Percentiles rank a stretch among this genome's conserved stretches.
These are phyloP conservation scores for Paramecium tetraurelia DNA, from an alignment of 73 alveolate genomes.

Conservation along the genomic window DNA sequence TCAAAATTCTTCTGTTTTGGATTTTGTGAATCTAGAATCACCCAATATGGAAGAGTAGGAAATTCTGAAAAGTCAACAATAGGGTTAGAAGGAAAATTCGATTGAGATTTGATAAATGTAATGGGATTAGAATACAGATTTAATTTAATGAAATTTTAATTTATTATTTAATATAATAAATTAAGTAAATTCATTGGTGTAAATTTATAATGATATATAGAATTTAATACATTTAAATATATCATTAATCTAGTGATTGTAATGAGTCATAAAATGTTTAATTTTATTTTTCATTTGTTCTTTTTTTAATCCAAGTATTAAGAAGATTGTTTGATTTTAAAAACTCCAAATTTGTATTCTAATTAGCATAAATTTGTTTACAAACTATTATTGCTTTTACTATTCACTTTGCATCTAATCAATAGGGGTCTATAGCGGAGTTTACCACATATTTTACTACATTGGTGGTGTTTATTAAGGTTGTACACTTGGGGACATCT, in stretches of 20 bases:
- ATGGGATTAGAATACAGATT: background rate
- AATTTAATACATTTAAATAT: background rate
- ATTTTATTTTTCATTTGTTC: background rate
- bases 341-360: background rate
- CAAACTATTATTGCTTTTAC: background rate
- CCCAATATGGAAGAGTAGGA: background rate
- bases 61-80: background rate
- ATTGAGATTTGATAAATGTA: background rate
- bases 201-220: background rate
- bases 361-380: background rate
- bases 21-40: background rate
- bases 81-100: background rate
- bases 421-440: background rate
- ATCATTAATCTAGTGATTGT: slow-evolving; percentile 6
- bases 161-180: too few species aligned
- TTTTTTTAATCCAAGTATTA: background rate
- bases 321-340: background rate
- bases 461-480: background rate
- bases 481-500: background rate
- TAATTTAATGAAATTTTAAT: too few species aligned
- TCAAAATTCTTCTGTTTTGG: background rate
- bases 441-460: background rate
- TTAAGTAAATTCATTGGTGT: too few species aligned
- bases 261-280: background rate
- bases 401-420: background rate